These are phyloP conservation scores for Rhodotorula graminis DNA, from an alignment of 768 basidiomycete genomes.

Conservation along the genomic window DNA sequence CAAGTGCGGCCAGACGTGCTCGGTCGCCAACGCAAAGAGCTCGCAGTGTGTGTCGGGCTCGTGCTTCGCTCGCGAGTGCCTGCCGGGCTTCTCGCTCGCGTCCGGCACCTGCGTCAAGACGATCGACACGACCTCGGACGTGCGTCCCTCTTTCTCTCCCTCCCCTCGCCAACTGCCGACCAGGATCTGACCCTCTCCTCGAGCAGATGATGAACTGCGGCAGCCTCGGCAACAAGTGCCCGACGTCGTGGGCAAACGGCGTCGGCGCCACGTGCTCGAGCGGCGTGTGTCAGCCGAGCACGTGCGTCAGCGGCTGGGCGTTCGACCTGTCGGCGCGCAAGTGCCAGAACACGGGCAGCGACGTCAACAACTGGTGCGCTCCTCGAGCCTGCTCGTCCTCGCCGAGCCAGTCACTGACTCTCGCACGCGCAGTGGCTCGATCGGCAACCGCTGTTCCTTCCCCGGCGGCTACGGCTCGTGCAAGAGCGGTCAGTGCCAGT, in stretches of 20 bases:
- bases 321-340: slow-evolving; percentile 14
- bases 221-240: slow-evolving; percentile 20
- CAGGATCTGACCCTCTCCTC: not conserved
- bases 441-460: slow-evolving; percentile 17
- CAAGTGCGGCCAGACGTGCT: slow-evolving; percentile 26
- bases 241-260: slow-evolving; percentile 22
- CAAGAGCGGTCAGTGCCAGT: slow-evolving; percentile 14
- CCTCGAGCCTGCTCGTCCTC: not conserved
- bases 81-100: slow-evolving; percentile 28
- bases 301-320: slow-evolving; percentile 20
- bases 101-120: slow-evolving; percentile 15
- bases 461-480: slow-evolving; percentile 13
- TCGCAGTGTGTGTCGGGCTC: slow-evolving; percentile 12
- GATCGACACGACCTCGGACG: slow-evolving; percentile 30
- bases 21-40: slow-evolving; percentile 5
- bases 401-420: too few relatives aligned
- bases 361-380: slow-evolving; percentile 27
- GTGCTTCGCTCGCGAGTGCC: slow-evolving; percentile 22
- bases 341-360: slow-evolving; percentile 17
- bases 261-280: slow-evolving; percentile 17
- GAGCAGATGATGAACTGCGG: slow-evolving; percentile 33
- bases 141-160: not conserved
- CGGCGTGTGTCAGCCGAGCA: slow-evolving; percentile 19
- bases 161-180: not conserved
- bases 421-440: not conserved